Evolutionary conservation across 768 basidiomycete species (phyloP).

Genomic region (Calocybe cyanea): DNA sequence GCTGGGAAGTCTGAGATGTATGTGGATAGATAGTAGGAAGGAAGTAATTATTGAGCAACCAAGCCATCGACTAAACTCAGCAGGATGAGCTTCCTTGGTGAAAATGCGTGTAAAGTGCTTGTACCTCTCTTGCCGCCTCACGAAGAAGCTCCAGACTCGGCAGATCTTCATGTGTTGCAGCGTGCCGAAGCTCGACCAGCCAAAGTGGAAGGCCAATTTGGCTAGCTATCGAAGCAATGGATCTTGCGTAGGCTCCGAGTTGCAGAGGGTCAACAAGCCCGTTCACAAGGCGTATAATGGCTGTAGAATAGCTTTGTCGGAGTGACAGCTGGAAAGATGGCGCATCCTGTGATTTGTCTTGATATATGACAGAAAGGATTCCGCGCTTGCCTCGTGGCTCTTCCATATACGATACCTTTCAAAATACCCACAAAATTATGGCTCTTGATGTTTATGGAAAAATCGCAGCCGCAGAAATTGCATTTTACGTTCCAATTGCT

Average conservation of each 20-base stretch:
- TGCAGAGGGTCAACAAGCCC: constrained; percentile 95
- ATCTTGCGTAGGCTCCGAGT: constrained; percentile 81
- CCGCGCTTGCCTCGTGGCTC: not conserved
- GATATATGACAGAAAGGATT: constrained; percentile 53
- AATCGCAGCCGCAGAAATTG: constrained; percentile 58
- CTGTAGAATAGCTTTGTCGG: constrained; percentile 76
- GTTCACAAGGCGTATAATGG: constrained; percentile 88
- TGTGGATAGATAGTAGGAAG: constrained; percentile 67
- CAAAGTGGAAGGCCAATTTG: constrained; percentile 84
- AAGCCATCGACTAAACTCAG: constrained; percentile 61
- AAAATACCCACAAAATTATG: constrained; percentile 31
- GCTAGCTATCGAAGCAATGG: constrained; percentile 83
- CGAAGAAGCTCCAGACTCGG: constrained; percentile 79
- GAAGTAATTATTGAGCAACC: constrained; percentile 85
- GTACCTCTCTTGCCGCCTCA: constrained; percentile 70
- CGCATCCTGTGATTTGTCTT: constrained; percentile 38
- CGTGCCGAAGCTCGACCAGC: constrained; percentile 92
- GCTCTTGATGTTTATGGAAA: constrained; percentile 40
- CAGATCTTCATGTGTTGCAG: constrained; percentile 93
- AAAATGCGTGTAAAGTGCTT: constrained; percentile 1
- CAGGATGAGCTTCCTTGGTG: constrained; percentile 6
- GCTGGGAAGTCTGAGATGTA: constrained; percentile 26
- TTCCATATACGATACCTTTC: constrained; percentile 13
- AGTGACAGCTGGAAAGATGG: constrained; percentile 42
- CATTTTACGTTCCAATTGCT: constrained; percentile 55